These are phyloP conservation scores for Trichoderma afroharzianum DNA, from an alignment of 2,329 filamentous ascomycete genomes.

Conservation along the genomic window DNA sequence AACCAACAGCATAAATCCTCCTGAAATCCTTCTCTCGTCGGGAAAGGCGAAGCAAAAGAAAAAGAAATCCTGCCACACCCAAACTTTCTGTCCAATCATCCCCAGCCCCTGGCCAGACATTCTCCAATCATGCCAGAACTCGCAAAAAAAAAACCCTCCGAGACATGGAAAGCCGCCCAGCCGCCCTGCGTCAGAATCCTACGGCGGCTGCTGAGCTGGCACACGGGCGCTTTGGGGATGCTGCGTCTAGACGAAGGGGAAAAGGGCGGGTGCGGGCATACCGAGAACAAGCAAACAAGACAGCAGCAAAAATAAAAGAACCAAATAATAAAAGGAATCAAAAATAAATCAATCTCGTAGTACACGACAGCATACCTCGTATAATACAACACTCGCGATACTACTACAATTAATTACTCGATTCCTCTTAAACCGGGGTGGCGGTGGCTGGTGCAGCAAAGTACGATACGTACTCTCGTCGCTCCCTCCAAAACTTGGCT, in stretches of 20 bases:
- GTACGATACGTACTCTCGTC: background rate
- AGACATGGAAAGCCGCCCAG: background rate
- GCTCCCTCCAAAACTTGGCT: background rate
- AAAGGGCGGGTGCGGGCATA: background rate
- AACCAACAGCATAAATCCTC: background rate
- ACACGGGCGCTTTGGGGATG: background rate
- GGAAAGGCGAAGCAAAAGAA: background rate
- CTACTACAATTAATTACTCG: no score
- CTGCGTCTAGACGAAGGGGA: background rate
- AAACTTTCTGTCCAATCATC: background rate
- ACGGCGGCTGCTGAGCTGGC: background rate
- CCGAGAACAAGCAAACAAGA: background rate
- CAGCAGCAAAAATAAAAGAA: background rate
- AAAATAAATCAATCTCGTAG: background rate
- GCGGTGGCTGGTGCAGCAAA: background rate
- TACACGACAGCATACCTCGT: no score
- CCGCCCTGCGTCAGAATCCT: background rate
- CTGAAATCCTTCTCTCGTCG: background rate
- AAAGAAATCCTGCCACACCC: background rate
- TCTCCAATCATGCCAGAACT: background rate
- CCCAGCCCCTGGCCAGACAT: background rate
- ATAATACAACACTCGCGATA: background rate
- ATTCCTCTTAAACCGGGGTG: background rate
- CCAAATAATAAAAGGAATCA: background rate
- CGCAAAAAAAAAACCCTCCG: background rate